Evolutionary conservation across 306 rosid species (phyloP).

Genomic region (Vigna mungo): DNA sequence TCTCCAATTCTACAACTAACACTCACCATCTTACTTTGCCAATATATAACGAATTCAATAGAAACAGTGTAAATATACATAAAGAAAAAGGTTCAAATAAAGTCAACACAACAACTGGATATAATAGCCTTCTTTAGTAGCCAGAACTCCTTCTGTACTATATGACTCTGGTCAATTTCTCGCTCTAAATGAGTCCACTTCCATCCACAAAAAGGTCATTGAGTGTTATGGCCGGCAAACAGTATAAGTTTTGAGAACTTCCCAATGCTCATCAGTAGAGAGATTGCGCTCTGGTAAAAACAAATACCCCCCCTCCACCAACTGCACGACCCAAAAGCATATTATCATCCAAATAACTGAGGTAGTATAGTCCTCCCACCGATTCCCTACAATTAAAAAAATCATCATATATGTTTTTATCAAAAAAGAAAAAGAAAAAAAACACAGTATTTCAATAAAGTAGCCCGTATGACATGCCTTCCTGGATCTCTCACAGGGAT

Average conservation of each 20-base stretch:
- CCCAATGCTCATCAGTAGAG: constrained; percentile 51
- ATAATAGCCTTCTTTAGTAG: background rate
- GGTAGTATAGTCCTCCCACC: constrained; percentile 91
- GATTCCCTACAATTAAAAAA: constrained; percentile 56
- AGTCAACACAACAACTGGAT: background rate
- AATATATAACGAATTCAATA: constrained; percentile 30
- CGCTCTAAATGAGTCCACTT: constrained; percentile 26
- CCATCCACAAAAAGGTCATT: constrained; percentile 2
- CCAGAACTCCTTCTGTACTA: background rate
- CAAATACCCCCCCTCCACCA: constrained; percentile 93
- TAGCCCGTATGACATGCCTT: constrained; percentile 56
- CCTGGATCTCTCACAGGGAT: constrained; percentile 77
- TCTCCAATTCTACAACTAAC: constrained; percentile 53
- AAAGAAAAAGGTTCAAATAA: background rate
- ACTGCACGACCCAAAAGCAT: constrained; percentile 97
- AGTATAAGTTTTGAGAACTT: background rate
- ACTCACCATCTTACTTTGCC: constrained; percentile 75
- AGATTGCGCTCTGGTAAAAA: constrained; percentile 83
- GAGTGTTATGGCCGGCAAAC: background rate
- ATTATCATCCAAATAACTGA: constrained; percentile 81
- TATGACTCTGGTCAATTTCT: background rate
- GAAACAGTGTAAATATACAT: constrained; percentile 25
- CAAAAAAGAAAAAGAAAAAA: background rate
- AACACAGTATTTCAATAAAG: constrained; percentile 1
- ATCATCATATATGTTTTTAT: background rate